Base-by-base conservation (phyloP, 1,284 basidiomycete species). In the Wolfiporia cocos region DNA sequence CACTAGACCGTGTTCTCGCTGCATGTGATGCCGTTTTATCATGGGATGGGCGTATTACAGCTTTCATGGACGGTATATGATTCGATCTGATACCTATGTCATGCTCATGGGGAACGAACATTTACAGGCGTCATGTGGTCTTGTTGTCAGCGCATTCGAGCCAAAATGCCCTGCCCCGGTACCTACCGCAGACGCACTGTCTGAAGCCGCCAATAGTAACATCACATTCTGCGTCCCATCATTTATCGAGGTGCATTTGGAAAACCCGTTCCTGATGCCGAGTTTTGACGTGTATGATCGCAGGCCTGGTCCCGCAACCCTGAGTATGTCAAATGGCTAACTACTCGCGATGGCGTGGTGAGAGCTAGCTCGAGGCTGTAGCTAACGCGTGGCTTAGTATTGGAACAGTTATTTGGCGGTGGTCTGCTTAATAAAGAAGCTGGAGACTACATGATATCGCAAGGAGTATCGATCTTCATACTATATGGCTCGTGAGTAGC, bases 11-110 rank as follows among this genome's bases (percentile, higher is more conserved):
- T n/a, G n/a, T n/a, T 59, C 10, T 46, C 44, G 3, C 36, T 39
- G 21, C 54, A 56, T 37, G 34, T 48, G 3, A 38, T 55, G 31
- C 55, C 55, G 5, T 51, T 57, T 48, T 51, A 39, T 34, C 49
- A 51, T 21, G 44, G 38, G 2, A 54, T 56, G 49, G 52, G 54
- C 9, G 29, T 49, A 3, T 14, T 40, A 3, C 40, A 37, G 19
- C 33, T 37, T 5, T 19, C 15, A 10, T 48, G 46, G 41, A 28
- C 46, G 21, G 50, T 50, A 37, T 18, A 36, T 24, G 23, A 15
- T 10, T 6, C 17, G 11, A 19, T 19, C n/a, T 29, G n/a, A 9
- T n/a, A 29, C 28, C n/a, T 29, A 17, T 11, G 37, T 26, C 15
- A 5, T 10, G 18, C 17, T 9, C 21, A 32, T 17, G 14, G 3